Base-by-base conservation (phyloP, 2,329 filamentous ascomycete species). In the Xenoacremonium recifei region DNA sequence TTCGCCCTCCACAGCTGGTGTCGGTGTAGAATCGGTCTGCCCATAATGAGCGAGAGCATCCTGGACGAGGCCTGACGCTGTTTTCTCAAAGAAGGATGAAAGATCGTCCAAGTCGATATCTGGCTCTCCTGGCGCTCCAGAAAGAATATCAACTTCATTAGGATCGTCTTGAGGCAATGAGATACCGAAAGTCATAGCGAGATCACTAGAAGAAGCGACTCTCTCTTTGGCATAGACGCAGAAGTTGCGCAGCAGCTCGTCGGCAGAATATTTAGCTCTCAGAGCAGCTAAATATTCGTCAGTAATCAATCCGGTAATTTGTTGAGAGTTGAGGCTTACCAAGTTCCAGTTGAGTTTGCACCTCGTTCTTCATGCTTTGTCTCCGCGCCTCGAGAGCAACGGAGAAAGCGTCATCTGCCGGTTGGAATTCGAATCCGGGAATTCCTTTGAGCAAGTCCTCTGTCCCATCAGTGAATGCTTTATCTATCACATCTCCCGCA, bases 391-490 rank as follows among this genome's bases (percentile, higher is more conserved):
- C 58, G 6, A 66, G 57, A 10, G 61, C 57, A 4, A 57, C 51
- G 7, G 68, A 48, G 20, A 70, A 61, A 7, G 57, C 57, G 32
- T 61, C 56, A 40, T 69, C 66, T 19, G 65, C 57, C 49, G 65
- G 48, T 45, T 57, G 65, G 15, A 65, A 47, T 39, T 62, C 60
- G 17, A 54, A 48, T 13, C 57, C 58, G 36, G 63, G 62, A 23
- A 64, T 54, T 16, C 55, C 53, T 10, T 59, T 67, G 35, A 77
- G 52, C 33, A 66, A 65, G 10, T 71, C 69, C 19, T 84, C 72
- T 3, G 87, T 62, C 4, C 84, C 69, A 7, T 73, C 66, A 6
- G 75, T 70, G 25, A 88, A 71, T 3, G 79, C 70, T 39, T 80
- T 75, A 10, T 75, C 72, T 13, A 84, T 59, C 15, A 75, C 66